Conservation (phyloP, 2,329 filamentous ascomycete species). For the Pseudocercospora fijiensis region DNA sequence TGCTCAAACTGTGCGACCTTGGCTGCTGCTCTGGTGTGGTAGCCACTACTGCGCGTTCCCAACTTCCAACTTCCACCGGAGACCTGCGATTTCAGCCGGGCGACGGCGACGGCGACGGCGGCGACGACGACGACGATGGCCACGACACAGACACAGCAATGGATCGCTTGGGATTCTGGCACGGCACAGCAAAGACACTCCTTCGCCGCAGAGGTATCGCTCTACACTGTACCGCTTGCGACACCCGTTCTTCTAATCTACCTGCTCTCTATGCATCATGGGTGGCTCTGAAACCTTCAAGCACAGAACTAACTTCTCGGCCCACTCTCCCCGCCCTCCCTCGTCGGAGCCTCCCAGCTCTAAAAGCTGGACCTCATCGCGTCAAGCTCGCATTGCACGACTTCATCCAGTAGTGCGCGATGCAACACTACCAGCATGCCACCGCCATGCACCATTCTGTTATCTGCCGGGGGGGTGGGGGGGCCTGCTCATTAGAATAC, state of each 20-base stretch:
- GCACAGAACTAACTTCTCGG: neutral
- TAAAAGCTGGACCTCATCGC: slow-evolving; percentile 1
- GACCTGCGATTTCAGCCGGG: neutral
- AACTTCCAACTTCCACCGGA: neutral
- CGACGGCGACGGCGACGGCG: neutral
- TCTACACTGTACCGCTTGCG: neutral
- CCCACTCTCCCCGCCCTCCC: neutral
- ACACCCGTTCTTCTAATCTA: neutral
- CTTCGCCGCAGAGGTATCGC: neutral
- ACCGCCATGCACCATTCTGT: neutral
- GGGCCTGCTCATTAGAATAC: slow-evolving; percentile 9
- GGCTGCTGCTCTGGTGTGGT: neutral
- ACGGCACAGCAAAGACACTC: neutral
- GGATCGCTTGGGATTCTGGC: neutral
- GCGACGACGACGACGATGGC: too few relatives aligned
- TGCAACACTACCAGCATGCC: neutral
- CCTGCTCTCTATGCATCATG: neutral
- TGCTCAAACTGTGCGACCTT: slow-evolving; percentile 10
- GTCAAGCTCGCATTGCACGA: slow-evolving; percentile 6
- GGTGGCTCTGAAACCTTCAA: neutral
- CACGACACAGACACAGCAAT: neutral
- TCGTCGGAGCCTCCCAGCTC: neutral
- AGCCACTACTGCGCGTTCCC: neutral
- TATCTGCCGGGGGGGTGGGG: slow-evolving; percentile 5
- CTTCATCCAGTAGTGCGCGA: neutral